Conservation (phyloP, 495 filamentous ascomycete genomes). For the Xylaria flabelliformis region DNA sequence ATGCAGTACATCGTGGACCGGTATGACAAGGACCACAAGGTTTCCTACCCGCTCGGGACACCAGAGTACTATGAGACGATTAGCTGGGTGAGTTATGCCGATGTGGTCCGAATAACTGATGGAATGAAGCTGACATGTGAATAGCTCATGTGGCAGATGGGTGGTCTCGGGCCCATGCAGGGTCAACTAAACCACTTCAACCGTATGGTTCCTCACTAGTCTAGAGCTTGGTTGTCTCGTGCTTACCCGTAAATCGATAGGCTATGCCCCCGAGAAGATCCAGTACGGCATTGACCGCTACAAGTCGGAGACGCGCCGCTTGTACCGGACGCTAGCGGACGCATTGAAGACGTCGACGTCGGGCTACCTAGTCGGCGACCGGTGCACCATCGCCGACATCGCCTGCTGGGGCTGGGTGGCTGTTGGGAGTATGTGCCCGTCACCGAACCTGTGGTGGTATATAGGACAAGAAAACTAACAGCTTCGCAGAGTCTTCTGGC, state of each 20-base stretch:
- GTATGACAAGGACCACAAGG: conserved; percentile 84
- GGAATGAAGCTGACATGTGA: not conserved
- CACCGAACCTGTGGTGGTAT: not conserved
- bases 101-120: no score
- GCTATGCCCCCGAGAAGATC: conserved; percentile 86
- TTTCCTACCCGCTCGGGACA: conserved; percentile 77
- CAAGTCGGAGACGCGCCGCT: conserved; percentile 76
- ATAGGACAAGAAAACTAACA: conserved; percentile 11
- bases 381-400: conserved; percentile 84
- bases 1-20: conserved; percentile 82
- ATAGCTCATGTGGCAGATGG: conserved; percentile 61
- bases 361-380: conserved; percentile 79
- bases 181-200: conserved; percentile 89
- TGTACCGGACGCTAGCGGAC: conserved; percentile 80
- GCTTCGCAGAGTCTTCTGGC: conserved; percentile 67
- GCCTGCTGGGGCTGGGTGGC: conserved; percentile 79
- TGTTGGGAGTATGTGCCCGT: conserved; percentile 42
- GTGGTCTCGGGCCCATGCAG: conserved; percentile 91
- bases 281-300: conserved; percentile 87
- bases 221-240: not conserved
- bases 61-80: conserved; percentile 79
- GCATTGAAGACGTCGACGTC: conserved; percentile 69
- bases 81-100: conserved; percentile 65
- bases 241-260: conserved; percentile 32
- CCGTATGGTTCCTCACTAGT: conserved; percentile 47